Evolutionary conservation across 176 grass and related monocot species (phyloP).

Genomic region (Oryza longistaminata): DNA sequence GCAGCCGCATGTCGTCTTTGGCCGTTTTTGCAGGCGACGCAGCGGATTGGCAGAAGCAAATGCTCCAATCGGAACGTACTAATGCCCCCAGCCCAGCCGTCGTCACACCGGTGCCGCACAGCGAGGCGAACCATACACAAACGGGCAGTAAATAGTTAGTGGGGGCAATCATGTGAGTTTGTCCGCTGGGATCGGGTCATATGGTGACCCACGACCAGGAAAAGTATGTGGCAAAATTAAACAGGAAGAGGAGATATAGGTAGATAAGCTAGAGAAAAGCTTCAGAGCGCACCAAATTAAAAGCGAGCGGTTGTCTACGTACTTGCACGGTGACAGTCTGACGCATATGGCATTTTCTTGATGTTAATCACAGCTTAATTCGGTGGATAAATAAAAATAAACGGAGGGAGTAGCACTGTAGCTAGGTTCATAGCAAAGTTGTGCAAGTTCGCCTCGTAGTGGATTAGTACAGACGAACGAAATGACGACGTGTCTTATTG

Average conservation of each 20-base stretch:
- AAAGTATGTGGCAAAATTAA: neutral
- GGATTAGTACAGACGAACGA: too few relatives aligned
- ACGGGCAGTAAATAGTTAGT: neutral
- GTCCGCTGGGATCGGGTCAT: neutral
- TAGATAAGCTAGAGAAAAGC: neutral
- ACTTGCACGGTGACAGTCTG: neutral
- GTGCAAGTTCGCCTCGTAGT: too few relatives aligned
- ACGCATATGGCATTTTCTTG: neutral
- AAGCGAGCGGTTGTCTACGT: neutral
- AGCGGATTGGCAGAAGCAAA: neutral
- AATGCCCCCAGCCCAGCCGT: neutral
- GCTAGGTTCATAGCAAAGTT: too few relatives aligned
- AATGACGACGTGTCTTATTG: too few relatives aligned
- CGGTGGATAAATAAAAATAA: too few relatives aligned
- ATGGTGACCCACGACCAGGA: constrained; percentile 8
- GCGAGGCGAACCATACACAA: neutral
- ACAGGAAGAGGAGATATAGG: neutral
- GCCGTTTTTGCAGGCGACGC: neutral
- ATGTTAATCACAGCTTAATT: neutral
- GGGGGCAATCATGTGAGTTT: constrained; percentile 27
- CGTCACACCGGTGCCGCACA: neutral
- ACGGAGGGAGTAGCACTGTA: too few relatives aligned
- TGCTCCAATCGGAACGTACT: too few relatives aligned
- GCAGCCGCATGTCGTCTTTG: neutral
- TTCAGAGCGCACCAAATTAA: constrained; percentile 18